Base-by-base conservation (phyloP, 2,329 filamentous ascomycete species). In the Fusarium sacchari region DNA sequence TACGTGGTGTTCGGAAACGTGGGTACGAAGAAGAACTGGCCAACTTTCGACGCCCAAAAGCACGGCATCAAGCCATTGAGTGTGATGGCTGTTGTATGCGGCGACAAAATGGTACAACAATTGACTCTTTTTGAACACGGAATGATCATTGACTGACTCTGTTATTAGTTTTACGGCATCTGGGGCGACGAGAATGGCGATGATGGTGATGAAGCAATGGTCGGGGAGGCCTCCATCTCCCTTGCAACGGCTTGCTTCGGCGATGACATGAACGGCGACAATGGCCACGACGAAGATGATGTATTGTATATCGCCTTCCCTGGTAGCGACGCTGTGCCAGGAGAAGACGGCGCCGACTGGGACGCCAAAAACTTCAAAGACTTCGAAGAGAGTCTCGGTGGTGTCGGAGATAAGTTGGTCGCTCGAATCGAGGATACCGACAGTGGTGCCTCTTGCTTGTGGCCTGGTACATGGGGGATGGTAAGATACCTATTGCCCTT, bases 161-260 rank as follows among this genome's bases (percentile, higher is more conserved):
- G n/a, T 17, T 46, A 12, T 2, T 56, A 87, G 85, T 82, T 86
- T 71, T 91, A 91, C 75, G 89, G 88, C 17, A 81, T 91, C 56
- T 91, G 88, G 89, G 89, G 88, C 26, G 89, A 91, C 71, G 87
- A 86, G 39, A 91, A 91, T 69, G 89, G 88, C 47, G 87, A 85
- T 53, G 85, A 87, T 56, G 84, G 85, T 6, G 66, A 77, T 12
- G 77, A 83, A 58, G 81, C 87, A 30, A 80, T 87, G 71, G 85
- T 88, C 1, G 89, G 89, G 42, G 89, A 91, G 73, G 85, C 87
- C 0, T 87, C 87, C 32, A 86, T 91, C 71, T 86, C 88, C 3
- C 82, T 91, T 13, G 89, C 87, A 5, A 87, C 88, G 37, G 82
- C 86, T 26, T 91, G 89, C 78, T 91, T 86, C 76, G 88, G 88